Percentiles rank a stretch among this genome's conserved stretches.
Evolutionary conservation across 75 land plant species (phyloP).

Genomic region (Picea sitchensis): DNA sequence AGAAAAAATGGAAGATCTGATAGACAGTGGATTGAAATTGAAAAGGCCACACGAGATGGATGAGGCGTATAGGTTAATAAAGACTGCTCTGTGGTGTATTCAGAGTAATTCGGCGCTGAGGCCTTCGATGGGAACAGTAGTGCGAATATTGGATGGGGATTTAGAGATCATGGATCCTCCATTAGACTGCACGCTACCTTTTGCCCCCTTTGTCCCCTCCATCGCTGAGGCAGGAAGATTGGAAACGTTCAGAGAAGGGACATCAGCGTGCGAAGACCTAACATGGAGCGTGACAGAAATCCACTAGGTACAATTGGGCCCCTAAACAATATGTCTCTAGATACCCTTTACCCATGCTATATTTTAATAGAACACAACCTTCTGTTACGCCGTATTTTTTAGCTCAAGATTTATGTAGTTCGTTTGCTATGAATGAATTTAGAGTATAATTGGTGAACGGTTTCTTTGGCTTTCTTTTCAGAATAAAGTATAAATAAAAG

Average conservation of each 20-base stretch:
- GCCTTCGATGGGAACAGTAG: not conserved
- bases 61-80: not conserved
- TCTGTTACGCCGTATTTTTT: no score
- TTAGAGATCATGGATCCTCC: not conserved
- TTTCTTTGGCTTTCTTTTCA: no score
- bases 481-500: no score
- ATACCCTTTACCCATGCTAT: no score
- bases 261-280: no score
- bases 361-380: no score
- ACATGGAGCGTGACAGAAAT: no score
- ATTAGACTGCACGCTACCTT: not conserved
- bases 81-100: not conserved
- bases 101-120: not conserved
- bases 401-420: no score
- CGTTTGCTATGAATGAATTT: no score
- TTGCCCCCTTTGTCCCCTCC: not conserved
- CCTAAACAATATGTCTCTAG: no score
- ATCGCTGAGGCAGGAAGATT: not conserved
- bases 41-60: not conserved
- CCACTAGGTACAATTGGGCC: no score
- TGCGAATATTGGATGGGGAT: not conserved
- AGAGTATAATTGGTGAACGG: no score
- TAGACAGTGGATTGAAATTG: not conserved
- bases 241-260: not conserved
- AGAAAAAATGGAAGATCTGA: not conserved